Conservation (phyloP, 768 basidiomycete species). For the Naganishia onofrii region DNA sequence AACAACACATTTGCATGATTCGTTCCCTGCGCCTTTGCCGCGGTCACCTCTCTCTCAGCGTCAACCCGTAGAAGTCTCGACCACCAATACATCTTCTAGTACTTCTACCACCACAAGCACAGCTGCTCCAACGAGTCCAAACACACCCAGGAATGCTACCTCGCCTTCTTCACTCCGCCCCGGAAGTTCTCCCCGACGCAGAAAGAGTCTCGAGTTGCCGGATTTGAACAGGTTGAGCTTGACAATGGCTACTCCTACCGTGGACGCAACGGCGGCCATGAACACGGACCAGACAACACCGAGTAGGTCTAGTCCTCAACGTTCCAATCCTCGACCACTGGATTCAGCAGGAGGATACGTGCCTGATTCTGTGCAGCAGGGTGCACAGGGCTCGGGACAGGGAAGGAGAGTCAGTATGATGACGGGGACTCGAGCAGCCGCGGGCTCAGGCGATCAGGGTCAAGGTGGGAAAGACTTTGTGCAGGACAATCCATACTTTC, state of each 20-base stretch:
- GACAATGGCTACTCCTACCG: slow-evolving; percentile 36
- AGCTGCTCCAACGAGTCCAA: not conserved
- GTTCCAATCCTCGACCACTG: slow-evolving; percentile 4
- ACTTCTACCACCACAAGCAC: not conserved
- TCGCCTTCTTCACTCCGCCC: slow-evolving; percentile 46
- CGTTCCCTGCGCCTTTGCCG: not conserved
- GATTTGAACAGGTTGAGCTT: slow-evolving; percentile 50
- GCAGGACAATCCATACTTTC: slow-evolving; percentile 44
- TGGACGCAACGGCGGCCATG: slow-evolving; percentile 38
- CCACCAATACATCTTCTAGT: not conserved
- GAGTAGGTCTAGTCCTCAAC: slow-evolving; percentile 29
- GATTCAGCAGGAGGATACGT: not conserved
- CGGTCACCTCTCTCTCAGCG: not conserved
- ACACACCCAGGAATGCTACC: slow-evolving; percentile 10
- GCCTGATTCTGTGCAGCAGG: slow-evolving; percentile 16
- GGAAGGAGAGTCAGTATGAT: slow-evolving; percentile 20
- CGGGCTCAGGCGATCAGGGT: not conserved
- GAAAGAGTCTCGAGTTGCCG: slow-evolving; percentile 51
- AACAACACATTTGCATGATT: slow-evolving; percentile 13
- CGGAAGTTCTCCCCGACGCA: slow-evolving; percentile 44
- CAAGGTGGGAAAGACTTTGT: not conserved
- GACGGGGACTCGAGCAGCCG: slow-evolving; percentile 16
- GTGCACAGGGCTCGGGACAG: not conserved
- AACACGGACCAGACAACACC: slow-evolving; percentile 29
- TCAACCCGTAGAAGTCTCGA: not conserved